These are phyloP conservation scores for Coprinopsis marcescibilis DNA, from an alignment of 768 basidiomycete species.

Conservation along the genomic window DNA sequence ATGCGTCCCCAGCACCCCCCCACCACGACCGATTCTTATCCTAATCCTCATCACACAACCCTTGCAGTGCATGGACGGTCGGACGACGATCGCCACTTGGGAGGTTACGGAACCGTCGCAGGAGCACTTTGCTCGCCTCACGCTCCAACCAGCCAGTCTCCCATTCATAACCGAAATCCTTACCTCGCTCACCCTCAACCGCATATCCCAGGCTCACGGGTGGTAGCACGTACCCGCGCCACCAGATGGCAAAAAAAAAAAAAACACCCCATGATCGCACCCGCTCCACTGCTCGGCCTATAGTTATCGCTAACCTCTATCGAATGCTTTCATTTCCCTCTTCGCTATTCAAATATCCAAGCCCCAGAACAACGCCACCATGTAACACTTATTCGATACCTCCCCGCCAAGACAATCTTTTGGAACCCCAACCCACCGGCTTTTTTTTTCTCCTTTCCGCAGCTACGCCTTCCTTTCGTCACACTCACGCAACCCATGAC, in stretches of 20 bases:
- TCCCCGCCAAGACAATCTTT: no score
- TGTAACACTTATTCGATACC: no score
- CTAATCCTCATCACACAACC: neutral
- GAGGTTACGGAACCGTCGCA: conserved; percentile 54
- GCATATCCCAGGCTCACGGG: conserved; percentile 55
- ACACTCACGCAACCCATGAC: no score
- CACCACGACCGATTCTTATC: neutral
- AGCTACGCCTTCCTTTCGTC: no score
- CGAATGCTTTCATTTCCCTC: no score
- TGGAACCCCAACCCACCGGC: no score
- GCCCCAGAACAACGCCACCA: no score
- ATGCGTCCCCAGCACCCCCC: conserved; percentile 2
- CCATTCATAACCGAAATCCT: conserved; percentile 69
- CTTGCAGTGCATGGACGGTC: conserved; percentile 57
- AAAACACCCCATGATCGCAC: no score
- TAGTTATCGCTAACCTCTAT: neutral
- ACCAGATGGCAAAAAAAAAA: no score
- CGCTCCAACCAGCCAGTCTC: conserved; percentile 52
- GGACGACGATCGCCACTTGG: conserved; percentile 60
- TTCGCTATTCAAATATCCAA: no score
- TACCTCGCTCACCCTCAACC: conserved; percentile 68
- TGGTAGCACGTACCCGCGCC: no score
- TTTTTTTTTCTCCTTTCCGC: no score
- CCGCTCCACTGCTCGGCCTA: neutral
- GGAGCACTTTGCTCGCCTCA: conserved; percentile 54